Base-by-base conservation (phyloP, 1,284 basidiomycete species). In the Ustilago loliicola region DNA sequence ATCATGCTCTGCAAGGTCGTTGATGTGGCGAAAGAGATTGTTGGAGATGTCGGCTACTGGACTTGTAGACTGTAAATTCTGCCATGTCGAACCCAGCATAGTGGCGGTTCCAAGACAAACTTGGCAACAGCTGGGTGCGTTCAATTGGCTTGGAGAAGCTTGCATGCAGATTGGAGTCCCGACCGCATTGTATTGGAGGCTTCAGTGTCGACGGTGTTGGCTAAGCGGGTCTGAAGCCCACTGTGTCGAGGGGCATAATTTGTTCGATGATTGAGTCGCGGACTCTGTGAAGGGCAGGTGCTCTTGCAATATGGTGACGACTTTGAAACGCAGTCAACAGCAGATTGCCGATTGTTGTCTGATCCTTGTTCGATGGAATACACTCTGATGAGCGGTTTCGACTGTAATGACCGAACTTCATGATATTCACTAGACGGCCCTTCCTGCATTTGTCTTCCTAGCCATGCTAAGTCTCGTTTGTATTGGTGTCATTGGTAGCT, bases 1-100 rank as follows among this genome's bases (percentile, higher is more conserved):
- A 42, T 36, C 17, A 10, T 63, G 66, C 47, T 23, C 25, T 51
- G 56, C 27, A 34, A n/a, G 7, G 27, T 50, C 8, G 7, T 29
- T 50, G 10, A 23, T 25, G 36, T 45, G 36, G 23, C 23, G 55
- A 45, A 40, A 53, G 13, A 34, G 30, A 15, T 32, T 10, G 32
- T 5, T 34, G 11, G 11, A 34, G 32, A 52, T 52, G 50, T 6
- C 7, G 10, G 25, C 21, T 7, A 48, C n/a, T 25, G 38, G 32
- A 11, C 11, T 9, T 7, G 21, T 48, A 27, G 47, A 25, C 50
- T 13, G 17, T 13, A 40, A 11, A 11, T 34, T 11, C 32, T 34
- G 32, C 32, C 11, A 34, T 34, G 32, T 34, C 11, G 32, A 5
- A 11, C 11, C 5, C 32, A 11, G 32, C 32, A 11, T 6, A 34